A percentile compares a stretch with the other conserved stretches of the same genome.
These are phyloP conservation scores for Neoboletus magnificus DNA, from an alignment of 768 basidiomycete genomes.

Conservation along the genomic window DNA sequence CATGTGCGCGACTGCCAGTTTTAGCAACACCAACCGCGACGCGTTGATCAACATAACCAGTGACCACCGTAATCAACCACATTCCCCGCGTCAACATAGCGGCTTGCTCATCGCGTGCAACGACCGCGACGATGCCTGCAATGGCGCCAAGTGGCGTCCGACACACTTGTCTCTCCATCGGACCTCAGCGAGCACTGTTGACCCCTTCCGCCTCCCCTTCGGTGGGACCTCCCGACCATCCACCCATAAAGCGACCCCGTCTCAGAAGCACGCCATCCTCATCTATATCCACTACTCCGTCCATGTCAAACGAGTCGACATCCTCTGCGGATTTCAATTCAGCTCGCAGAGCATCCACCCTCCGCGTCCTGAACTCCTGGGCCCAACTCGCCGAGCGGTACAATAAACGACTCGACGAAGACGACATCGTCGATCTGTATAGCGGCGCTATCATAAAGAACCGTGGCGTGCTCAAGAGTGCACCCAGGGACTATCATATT, in stretches of 20 bases:
- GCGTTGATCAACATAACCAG: slow-evolving; percentile 8
- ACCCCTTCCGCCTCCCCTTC: slow-evolving; percentile 32
- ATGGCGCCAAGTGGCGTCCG: not conserved
- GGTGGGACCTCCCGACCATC: slow-evolving; percentile 32
- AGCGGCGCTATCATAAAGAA: slow-evolving; percentile 63
- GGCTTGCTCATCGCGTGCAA: slow-evolving; percentile 3
- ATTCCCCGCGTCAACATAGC: not conserved
- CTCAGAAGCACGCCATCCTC: slow-evolving; percentile 44
- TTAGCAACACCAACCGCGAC: not conserved
- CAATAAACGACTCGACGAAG: slow-evolving; percentile 63
- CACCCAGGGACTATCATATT: slow-evolving; percentile 42
- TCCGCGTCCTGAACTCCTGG: slow-evolving; percentile 63
- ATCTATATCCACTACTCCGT: slow-evolving; percentile 36
- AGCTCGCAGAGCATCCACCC: slow-evolving; percentile 50
- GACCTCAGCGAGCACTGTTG: slow-evolving; percentile 15
- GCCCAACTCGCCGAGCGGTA: slow-evolving; percentile 66
- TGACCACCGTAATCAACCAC: slow-evolving; percentile 4
- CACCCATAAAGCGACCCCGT: slow-evolving; percentile 50
- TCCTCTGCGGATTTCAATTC: slow-evolving; percentile 44
- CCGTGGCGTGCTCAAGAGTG: slow-evolving; percentile 57
- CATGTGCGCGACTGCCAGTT: not conserved
- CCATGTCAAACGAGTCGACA: slow-evolving; percentile 26
- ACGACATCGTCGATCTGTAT: slow-evolving; percentile 73
- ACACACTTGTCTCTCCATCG: slow-evolving; percentile 3
- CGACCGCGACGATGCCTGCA: slow-evolving; percentile 14